Evolutionary conservation across 495 filamentous ascomycete species (phyloP), one percentile per base, ranked within the genome.

Genomic region (Penicillium egyptiacum): DNA sequence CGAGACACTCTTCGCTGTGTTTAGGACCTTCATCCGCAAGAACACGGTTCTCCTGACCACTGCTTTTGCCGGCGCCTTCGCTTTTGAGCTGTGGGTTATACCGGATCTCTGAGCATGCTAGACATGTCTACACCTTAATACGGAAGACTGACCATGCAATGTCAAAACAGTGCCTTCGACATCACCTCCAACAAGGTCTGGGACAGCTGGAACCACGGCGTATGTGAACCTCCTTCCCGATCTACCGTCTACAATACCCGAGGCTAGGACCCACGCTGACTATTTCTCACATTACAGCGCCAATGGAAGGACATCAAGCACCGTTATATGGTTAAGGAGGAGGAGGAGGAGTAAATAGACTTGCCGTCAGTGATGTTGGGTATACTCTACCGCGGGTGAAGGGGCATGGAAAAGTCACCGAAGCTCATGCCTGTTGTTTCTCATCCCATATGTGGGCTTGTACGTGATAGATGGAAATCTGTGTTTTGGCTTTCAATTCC

Each of bases 241-340:
- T 55, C 44, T 40, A 39, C 44, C 35, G 10, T 35, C 19, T 28
- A 31, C 50, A 25, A 51, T 46, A 41, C 50, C 23, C 42, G 43
- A 30, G 33, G 14, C 20, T 46, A 58, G 44, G 50, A 37, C 40
- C 47, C 53, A 60, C 37, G 62, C 77, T 80, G 65, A 81, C 67
- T 20, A 12, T 45, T 51, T 50, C 40, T 39, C 53, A 23, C 22
- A 3, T 20, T 65, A 70, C 68, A 98, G 90, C 91, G 94, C 63
- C 95, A 98, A 93, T 99, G 95, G 95, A 98, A 98, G 83, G 94
- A 98, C 73, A 97, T 99, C 79, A 91, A 94, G 72, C 75, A 84
- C 70, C 86, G 83, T 69, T 99, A 97, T 72, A 73, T 92, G 62
- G 70, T 87, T 67, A 79, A 82, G 64, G 79, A 79, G 57, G 87